Conservation (phyloP, 352 stramenopile species). For the Phytophthora tentaculata region DNA sequence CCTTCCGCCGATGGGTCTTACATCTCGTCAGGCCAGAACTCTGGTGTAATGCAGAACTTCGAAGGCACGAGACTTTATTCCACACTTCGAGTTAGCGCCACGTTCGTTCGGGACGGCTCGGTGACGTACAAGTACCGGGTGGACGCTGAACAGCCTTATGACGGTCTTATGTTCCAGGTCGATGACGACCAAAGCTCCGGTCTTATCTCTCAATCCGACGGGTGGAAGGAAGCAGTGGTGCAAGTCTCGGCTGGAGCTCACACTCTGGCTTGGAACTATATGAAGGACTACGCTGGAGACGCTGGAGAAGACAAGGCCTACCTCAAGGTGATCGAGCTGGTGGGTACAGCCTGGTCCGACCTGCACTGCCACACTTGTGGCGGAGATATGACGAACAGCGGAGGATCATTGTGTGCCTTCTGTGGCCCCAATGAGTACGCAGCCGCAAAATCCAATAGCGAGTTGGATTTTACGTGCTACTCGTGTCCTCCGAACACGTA, state of each 20-base stretch:
- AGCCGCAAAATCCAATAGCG: constrained; percentile 67
- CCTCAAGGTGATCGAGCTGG: constrained; percentile 82
- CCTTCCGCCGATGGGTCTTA: constrained; percentile 59
- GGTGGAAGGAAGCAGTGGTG: constrained; percentile 70
- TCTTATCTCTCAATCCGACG: constrained; percentile 70
- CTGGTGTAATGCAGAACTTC: constrained; percentile 65
- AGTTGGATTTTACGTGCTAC: constrained; percentile 82
- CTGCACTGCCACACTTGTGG: constrained; percentile 77
- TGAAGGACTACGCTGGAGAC: constrained; percentile 81
- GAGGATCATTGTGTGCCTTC: constrained; percentile 79
- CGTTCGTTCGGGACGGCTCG: constrained; percentile 72
- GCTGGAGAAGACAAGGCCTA: constrained; percentile 70
- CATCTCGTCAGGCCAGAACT: constrained; percentile 78
- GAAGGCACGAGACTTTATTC: constrained; percentile 76
- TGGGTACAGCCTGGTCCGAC: constrained; percentile 81
- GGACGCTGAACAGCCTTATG: constrained; percentile 74
- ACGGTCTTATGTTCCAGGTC: constrained; percentile 79
- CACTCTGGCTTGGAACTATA: constrained; percentile 82
- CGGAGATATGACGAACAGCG: constrained; percentile 78
- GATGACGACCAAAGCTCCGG: constrained; percentile 62
- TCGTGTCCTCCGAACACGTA: constrained; percentile 67
- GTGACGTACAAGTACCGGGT: constrained; percentile 85
- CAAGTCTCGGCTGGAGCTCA: constrained; percentile 65
- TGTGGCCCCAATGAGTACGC: constrained; percentile 84
- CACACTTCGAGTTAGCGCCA: constrained; percentile 73